These are phyloP conservation scores for Aspergillus hancockii DNA, from an alignment of 495 filamentous ascomycete genomes.

Conservation along the genomic window DNA sequence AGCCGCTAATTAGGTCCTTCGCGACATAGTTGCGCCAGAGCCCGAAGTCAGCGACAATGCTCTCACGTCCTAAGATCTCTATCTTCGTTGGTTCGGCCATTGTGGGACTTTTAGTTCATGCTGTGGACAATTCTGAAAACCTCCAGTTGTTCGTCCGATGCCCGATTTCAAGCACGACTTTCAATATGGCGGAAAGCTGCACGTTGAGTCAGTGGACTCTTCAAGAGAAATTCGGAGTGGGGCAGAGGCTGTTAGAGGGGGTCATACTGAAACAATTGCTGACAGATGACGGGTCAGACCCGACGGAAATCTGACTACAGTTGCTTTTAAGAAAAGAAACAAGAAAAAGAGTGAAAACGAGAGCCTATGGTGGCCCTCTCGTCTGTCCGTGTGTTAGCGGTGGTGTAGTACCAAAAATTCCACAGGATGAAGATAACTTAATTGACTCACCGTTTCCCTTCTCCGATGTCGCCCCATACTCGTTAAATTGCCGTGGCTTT, in stretches of 20 bases:
- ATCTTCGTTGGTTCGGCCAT: conserved; percentile 51
- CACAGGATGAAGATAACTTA: conserved; percentile 12
- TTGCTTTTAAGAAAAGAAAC: background rate
- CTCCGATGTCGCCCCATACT: conserved; percentile 38
- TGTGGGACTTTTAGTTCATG: conserved; percentile 36
- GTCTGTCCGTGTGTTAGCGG: conserved; percentile 1
- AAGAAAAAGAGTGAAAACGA: background rate
- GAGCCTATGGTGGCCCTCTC: background rate
- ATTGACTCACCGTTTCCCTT: conserved; percentile 33
- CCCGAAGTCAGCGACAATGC: conserved; percentile 88
- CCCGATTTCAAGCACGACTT: conserved; percentile 4
- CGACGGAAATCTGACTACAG: background rate
- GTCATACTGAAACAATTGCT: conserved; percentile 5
- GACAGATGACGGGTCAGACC: conserved; percentile 4
- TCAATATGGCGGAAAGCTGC: background rate
- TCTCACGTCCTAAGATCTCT: conserved; percentile 66
- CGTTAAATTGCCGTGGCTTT: background rate
- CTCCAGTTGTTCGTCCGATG: conserved; percentile 4
- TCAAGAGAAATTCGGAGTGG: background rate
- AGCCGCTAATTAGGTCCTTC: conserved; percentile 74
- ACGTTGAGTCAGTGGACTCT: background rate
- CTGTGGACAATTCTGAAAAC: conserved; percentile 17
- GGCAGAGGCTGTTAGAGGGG: background rate
- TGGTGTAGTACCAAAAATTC: conserved; percentile 6
- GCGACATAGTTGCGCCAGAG: conserved; percentile 83